Base-by-base conservation (phyloP, 768 basidiomycete species). In the Boletus tomentosulus region DNA sequence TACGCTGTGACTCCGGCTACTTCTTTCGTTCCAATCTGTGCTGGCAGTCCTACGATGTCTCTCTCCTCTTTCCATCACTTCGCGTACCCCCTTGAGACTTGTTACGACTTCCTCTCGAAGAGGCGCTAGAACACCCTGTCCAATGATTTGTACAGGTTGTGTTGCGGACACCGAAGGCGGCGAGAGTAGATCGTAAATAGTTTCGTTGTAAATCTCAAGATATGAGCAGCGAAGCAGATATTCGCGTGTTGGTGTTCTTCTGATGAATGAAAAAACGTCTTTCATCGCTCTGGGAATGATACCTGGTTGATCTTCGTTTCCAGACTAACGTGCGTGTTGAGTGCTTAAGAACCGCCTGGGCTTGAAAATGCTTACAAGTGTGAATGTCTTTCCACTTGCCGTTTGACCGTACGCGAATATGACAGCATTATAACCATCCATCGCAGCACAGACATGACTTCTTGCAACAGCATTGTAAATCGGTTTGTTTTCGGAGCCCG, bases 1-100 rank as follows among this genome's bases (percentile, higher is more conserved):
- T 1, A 98, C 90, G 59, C 89, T 91, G 68, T 98, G 96, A 74
- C 92, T 94, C 33, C 96, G 78, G 66, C 91, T 93, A 73, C 91
- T 94, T 54, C 96, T 74, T 62, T 94, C 89, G 66, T 99, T 99
- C 96, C 96, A 99, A 64, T 99, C 96, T n/a, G 97, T 99, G 61
- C 85, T 90, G 1, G 94, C 95, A 4, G 94, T 97, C 56, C 92
- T 77, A 47, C 96, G 76, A 63, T 92, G 86, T 4, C 87, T 83
- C 67, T 97, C 92, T 5, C 96, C 96, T 24, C 92, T 76, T 62
- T 82, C 79, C 61, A 99, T 73, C 5, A 98, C 87, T 55, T 91
- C 90, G 50, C 84, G 82, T 13, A 98, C 92, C 37, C 88, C 82
- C 61, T 87, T 88, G 28, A 96, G 74, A 61, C 87, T 89, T 13